These are phyloP conservation scores for Alternaria arborescens DNA, from an alignment of 2,329 filamentous ascomycete species.

Conservation along the genomic window DNA sequence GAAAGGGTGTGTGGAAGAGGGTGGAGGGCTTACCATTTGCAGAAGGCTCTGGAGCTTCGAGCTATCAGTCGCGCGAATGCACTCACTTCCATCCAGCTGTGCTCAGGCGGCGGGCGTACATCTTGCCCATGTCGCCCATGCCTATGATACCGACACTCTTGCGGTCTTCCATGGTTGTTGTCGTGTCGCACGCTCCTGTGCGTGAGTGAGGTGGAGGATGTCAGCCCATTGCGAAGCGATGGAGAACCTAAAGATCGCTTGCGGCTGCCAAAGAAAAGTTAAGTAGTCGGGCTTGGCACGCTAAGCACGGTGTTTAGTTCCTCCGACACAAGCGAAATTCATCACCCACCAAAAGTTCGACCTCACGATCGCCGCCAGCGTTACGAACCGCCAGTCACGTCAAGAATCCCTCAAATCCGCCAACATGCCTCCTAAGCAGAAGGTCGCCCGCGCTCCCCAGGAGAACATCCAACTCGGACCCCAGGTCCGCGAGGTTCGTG, in stretches of 20 bases:
- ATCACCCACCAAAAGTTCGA: conserved; percentile 28
- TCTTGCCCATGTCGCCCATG: conserved; percentile 99
- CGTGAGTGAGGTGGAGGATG: conserved; percentile 32
- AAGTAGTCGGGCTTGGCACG: conserved; percentile 17
- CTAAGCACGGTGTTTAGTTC: conserved; percentile 25
- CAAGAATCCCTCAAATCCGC: conserved; percentile 38
- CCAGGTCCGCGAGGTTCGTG: conserved; percentile 84
- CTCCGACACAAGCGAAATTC: conserved; percentile 26
- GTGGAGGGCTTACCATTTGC: conserved; percentile 38
- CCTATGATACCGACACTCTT: conserved; percentile 93
- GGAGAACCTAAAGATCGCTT: conserved; percentile 17
- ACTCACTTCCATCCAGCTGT: conserved; percentile 95
- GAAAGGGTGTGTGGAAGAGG: conserved; percentile 15
- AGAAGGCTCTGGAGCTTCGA: conserved; percentile 13
- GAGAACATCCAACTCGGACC: conserved; percentile 96
- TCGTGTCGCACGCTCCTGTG: conserved; percentile 32
- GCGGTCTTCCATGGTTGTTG: conserved; percentile 62
- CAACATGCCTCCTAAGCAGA: conserved; percentile 89
- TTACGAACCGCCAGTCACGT: conserved; percentile 38
- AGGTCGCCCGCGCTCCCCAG: conserved; percentile 76
- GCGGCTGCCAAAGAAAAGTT: conserved; percentile 32
- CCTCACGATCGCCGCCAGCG: conserved; percentile 31
- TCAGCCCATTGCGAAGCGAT: conserved; percentile 41
- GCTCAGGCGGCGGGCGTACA: conserved; percentile 91
- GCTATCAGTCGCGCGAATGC: conserved; percentile 29